Evolutionary conservation across 2,329 filamentous ascomycete species (phyloP).

Genomic region (Penicillium oxalicum): DNA sequence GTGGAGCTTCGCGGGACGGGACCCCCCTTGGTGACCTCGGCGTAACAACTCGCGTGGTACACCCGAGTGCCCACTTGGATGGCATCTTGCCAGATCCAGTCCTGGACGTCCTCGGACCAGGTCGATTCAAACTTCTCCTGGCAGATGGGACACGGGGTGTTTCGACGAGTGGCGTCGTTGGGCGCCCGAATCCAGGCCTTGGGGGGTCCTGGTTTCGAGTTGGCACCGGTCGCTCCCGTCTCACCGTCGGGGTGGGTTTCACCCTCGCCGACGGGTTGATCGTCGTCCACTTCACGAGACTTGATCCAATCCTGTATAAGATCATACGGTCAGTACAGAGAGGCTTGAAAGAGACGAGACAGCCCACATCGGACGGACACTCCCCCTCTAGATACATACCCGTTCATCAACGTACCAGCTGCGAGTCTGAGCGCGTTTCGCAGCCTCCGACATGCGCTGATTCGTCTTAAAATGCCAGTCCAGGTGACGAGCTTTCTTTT

Average conservation of each 20-base stretch:
- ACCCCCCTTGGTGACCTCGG: constrained; percentile 67
- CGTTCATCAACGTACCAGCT: constrained; percentile 92
- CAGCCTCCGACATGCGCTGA: constrained; percentile 76
- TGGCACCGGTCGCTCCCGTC: constrained; percentile 34
- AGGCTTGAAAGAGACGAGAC: too few relatives aligned
- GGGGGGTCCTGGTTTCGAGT: constrained; percentile 52
- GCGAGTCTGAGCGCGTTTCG: constrained; percentile 79
- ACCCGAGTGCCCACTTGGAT: constrained; percentile 69
- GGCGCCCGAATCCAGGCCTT: constrained; percentile 76
- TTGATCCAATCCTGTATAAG: constrained; percentile 73
- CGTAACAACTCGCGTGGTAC: constrained; percentile 85
- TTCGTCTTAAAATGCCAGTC: constrained; percentile 98
- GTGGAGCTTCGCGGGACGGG: constrained; percentile 30
- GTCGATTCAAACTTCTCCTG: constrained; percentile 90
- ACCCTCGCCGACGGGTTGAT: constrained; percentile 42
- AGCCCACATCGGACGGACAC: too few relatives aligned
- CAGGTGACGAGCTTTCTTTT: constrained; percentile 84
- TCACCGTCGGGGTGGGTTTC: constrained; percentile 36
- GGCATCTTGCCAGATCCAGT: constrained; percentile 95
- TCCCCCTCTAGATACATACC: constrained; percentile 45
- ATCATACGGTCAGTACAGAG: too few relatives aligned
- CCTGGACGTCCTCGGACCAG: constrained; percentile 87
- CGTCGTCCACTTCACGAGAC: constrained; percentile 72
- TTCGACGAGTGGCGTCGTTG: constrained; percentile 66
- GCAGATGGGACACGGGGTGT: constrained; percentile 83